Evolutionary conservation across 345 rosid genomes (phyloP), one percentile per base, ranked within the genome.

Genomic region (Excoecaria agallocha): DNA sequence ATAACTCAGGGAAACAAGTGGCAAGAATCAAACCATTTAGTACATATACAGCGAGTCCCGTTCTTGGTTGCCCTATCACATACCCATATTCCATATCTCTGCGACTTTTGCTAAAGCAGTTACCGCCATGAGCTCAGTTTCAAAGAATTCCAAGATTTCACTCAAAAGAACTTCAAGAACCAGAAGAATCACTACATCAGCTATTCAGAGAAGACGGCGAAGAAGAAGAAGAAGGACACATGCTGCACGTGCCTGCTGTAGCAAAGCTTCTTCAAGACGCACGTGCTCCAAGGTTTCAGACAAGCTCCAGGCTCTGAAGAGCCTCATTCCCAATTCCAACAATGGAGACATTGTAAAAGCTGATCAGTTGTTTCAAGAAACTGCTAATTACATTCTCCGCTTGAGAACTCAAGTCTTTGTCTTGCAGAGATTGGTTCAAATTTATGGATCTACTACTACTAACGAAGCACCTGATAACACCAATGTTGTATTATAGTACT

Each of bases 341-440:
- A 50, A 11, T 19, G 83, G 70, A 8, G 85, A 75, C 56, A 71
- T 19, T 9, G 74, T 74, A 25, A 80, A 83, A 72, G 68, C 88
- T 1, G 87, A 85, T 12, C 86, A 83, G 77, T 70, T 94, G 86
- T 90, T 94, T 78, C 85, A 79, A 74, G 91, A 88, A 76, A 91
- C 97, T 17, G 98, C 96, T 0, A 93, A 94, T 70, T 94, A 94
- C 81, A 94, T 94, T 69, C 72, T 90, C 19, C 79, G 77, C 43
- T 82, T 93, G 82, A 89, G 80, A 84, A 85, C 87, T 49, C 94
- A 89, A 70, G 96, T 88, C 50, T 70, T 86, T 30, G 62, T 89
- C 50, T 83, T 93, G 83, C 96, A 91, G 78, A 85, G 80, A 71
- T 76, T 91, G 73, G 78, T 94, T 49, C 78, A 90, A 41, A 66